Base-by-base conservation (phyloP, 306 rosid genomes). In the Mimosa pudica region DNA sequence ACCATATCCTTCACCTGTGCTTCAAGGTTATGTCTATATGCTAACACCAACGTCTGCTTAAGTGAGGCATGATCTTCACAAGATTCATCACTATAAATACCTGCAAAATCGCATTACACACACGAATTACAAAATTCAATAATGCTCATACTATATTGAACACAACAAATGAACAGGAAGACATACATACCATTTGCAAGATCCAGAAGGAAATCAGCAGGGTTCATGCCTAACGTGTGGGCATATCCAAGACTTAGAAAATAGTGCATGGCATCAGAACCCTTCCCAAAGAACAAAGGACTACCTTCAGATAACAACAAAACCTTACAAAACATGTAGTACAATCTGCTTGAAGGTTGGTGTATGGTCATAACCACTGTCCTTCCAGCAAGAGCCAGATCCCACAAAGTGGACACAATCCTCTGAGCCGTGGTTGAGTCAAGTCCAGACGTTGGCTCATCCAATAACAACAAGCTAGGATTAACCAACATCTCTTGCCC, bases 401-500 rank as follows among this genome's bases (percentile, higher is more conserved):
- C 92, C 87, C 82, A 85, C 71, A 91, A 54, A 20, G 89, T 88
- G 5, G 93, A 91, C 7, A 93, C 91, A 76, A 88, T 91, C 18
- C 79, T 85, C 8, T 91, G 93, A 7, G 98, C 92, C 2, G 90
- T 91, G 8, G 97, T 93, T 3, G 98, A 93, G 63, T 91, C 97
- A 0, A 93, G 86, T 2, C 97, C 97, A 0, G 98, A 93, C 0
- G 97, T 91, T 1, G 98, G 98, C 62, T 93, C 98, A 66, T 93
- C 98, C 61, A 93, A 71, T 41, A 93, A 78, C 79, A 93, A 81
- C 80, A 93, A 80, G 48, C 92, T 88, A 1, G 98, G 98, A 54
- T 93, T 90, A 45, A 90, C 81, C 9, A 93, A 86, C 85, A 93
- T 71, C 76, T 91, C 97, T 69, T 93, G 97, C 6, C 94, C 98